Evolutionary conservation across 2,329 filamentous ascomycete genomes (phyloP).

Genomic region (Nigrospora oryzae): DNA sequence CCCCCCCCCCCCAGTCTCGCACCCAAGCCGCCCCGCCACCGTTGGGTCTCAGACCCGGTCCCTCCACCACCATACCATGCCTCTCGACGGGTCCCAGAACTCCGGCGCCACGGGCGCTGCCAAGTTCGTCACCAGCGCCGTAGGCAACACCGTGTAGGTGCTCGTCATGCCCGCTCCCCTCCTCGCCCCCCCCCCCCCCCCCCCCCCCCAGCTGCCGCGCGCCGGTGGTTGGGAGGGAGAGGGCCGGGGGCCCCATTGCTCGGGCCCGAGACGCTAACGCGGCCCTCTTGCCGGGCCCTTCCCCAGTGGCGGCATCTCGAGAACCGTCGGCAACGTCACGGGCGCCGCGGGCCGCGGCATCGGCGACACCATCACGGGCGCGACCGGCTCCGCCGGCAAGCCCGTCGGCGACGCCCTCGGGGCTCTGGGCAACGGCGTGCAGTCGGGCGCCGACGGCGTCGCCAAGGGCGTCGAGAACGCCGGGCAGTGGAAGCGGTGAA

Average conservation of each 20-base stretch:
- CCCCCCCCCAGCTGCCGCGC: too few relatives aligned
- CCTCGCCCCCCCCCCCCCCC: neutral
- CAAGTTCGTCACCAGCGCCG: conserved; percentile 23
- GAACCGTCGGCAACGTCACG: conserved; percentile 22
- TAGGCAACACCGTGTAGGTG: conserved; percentile 12
- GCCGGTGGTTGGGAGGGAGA: neutral
- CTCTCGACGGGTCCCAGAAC: conserved; percentile 1
- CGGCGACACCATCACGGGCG: conserved; percentile 34
- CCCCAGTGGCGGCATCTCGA: conserved; percentile 20
- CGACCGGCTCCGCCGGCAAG: conserved; percentile 34
- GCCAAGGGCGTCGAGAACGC: conserved; percentile 38
- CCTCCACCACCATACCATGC: neutral
- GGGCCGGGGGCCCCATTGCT: neutral
- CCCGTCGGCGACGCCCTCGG: conserved; percentile 38
- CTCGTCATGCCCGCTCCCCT: too few relatives aligned
- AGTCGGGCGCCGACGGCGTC: conserved; percentile 31
- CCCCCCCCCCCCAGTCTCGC: too few relatives aligned
- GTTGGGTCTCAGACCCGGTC: too few relatives aligned
- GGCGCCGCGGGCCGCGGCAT: conserved; percentile 34
- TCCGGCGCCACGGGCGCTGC: conserved; percentile 16
- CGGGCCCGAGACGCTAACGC: conserved; percentile 13
- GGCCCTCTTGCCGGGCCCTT: too few relatives aligned
- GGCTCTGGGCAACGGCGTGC: conserved; percentile 31
- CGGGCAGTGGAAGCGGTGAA: conserved; percentile 28
- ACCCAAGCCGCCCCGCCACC: too few relatives aligned